Base-by-base conservation (phyloP, 140 eudicot species). In the Ambrosia hybrid region DNA sequence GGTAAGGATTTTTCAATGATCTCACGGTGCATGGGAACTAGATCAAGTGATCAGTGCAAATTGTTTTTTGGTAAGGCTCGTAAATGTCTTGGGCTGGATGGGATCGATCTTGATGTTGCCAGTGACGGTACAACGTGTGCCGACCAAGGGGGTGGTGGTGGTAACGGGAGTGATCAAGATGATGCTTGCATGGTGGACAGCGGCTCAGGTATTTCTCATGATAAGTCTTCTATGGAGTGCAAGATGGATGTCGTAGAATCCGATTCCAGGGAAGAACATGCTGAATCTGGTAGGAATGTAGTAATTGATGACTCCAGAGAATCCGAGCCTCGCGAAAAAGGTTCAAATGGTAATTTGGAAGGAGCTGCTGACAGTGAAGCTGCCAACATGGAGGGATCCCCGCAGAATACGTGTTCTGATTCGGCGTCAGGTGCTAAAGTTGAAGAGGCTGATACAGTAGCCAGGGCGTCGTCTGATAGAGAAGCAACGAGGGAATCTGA, bases 1-100 rank as follows among this genome's bases (percentile, higher is more conserved):
- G 97, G 99, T 1, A 94, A 86, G 74, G 95, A 94, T 71, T 94
- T 94, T 74, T 17, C 21, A 57, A 76, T 79, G 92, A 85, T 94
- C 36, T 84, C 99, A 14, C 75, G 76, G 13, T 73, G 64, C 61
- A 80, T 94, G 73, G 39, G 85, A 68, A 88, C 99, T 7, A 85
- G 84, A 73, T 74, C 97, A 0, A 74, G 48, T 45, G 85, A 88
- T 61, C 88, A 94, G 75, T 94, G 99, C 68, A 88, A 77, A 68
- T 68, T 88, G 56, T 94, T 84, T 73, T 94, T 77, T 69, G 88
- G 97, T 80, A 94, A 94, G 79, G 89, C 89, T 12, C 67, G 96
- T 30, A 91, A 86, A 76, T 82, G 91, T 65, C 88, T 94, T 21
- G 89, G 95, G 48, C 79, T 95, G 69, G 99, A 94, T 81, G 68